Evolutionary conservation across 768 basidiomycete species (phyloP), one percentile per base, ranked within the genome.

Genomic region (Guyanaporus albipodus): DNA sequence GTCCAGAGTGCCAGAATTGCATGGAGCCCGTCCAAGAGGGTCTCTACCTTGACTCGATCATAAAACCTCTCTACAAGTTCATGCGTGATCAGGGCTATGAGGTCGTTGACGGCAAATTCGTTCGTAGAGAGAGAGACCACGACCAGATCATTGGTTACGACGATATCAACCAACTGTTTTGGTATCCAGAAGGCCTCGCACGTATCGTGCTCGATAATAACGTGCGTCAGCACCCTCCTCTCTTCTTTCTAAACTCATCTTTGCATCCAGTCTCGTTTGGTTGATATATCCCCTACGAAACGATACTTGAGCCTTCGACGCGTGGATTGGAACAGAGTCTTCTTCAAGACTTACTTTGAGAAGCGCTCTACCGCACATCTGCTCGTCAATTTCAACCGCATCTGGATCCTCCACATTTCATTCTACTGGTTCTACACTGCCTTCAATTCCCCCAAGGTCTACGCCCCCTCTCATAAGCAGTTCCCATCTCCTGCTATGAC

Each of bases 301-400:
- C 87, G 96, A 14, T 99, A 90, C 71, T 84, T 85, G 81, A 93
- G 83, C 67, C 80, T 99, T 58, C 83, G 87, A 62, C 82, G 87
- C 52, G 79, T 99, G 44, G 91, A 96, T 44, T 99, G 96, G 96
- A 83, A 80, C 60, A 79, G 81, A 40, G 91, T 91, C 34, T 98
- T 98, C 72, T 97, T 97, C 82, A 99, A 99, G 75, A 99, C 96
- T 6, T 99, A 95, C 70, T 91, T 82, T 55, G 96, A 99, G 71
- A 93, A 94, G 63, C 91, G 96, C 18, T 96, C 95, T 33, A 78
- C 77, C 48, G 83, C 86, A 12, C 96, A 99, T 69, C 79, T 98
- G 29, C 78, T 98, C 53, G 92, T 97, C 76, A 97, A 99, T 71
- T 99, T 99, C 74, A 99, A 99, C 69, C 91, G 96, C 32, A 79